Base-by-base conservation (phyloP, 306 rosid genomes). In the Ormosia semicastrata region DNA sequence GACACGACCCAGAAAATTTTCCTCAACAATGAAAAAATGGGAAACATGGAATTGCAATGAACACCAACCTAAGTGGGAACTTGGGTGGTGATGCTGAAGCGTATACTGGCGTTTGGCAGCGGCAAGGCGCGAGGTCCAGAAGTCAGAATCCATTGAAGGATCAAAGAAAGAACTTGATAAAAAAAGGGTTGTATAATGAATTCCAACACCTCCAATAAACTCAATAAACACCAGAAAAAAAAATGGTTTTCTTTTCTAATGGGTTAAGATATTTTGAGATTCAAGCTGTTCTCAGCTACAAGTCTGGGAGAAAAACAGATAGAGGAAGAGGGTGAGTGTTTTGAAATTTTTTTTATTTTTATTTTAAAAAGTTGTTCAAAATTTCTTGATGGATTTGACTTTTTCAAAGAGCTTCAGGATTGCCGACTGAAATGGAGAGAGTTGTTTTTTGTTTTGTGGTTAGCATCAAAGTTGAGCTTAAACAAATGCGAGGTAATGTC, bases 61-160 rank as follows among this genome's bases (percentile, higher is more conserved):
- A 56, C 41, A 84, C 75, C 46, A 54, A 93, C 98, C 99, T 82
- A 91, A 77, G 68, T 89, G 91, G 63, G 97, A 93, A 83, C 83
- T 85, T 82, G 81, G 99, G 37, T 92, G 91, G 56, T 90, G 92
- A 29, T 90, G 91, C 86, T 90, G 97, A 87, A 89, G 72, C 58
- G 88, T 53, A 57, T 89, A 90, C 52, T 95, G 99, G 76, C 98
- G 94, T 89, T 96, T 96, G 34, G 94, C 98, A 57, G 98, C 98
- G 56, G 97, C 97, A 67, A 93, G 93, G 64, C 98, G 97, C 33
- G 99, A 89, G 81, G 97, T 89, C 99, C 97, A 93, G 85, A 89
- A 93, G 71, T 96, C 98, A 83, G 98, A 85, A 82, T 95, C 99
- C 99, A 96, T 95, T 62, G 86, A 83, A 80, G 85, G 86, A 84